Evolutionary conservation across 805 yeast species (phyloP).

Genomic region (Ogataea polymorpha): DNA sequence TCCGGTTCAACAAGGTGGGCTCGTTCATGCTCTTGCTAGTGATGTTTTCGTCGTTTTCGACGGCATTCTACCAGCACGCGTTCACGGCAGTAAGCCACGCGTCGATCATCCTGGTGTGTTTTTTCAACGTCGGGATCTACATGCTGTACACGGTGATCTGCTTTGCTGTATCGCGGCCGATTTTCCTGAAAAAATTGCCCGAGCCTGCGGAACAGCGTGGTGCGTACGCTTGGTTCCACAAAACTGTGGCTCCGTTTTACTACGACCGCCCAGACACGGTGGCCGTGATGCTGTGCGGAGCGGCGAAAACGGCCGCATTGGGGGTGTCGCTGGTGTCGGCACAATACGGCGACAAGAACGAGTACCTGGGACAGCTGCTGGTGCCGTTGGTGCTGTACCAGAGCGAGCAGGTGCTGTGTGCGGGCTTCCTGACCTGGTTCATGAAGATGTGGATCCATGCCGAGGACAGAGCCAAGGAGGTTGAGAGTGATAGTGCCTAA

Average conservation of each 20-base stretch:
- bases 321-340: constrained; percentile 78
- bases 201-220: constrained; percentile 37
- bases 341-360: constrained; percentile 58
- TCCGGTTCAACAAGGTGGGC: constrained; percentile 68
- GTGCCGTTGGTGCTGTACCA: constrained; percentile 86
- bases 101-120: constrained; percentile 72
- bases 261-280: constrained; percentile 71
- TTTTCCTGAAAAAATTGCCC: constrained; percentile 45
- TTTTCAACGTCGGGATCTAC: constrained; percentile 79
- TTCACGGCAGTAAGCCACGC: constrained; percentile 51
- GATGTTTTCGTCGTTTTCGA: constrained; percentile 61
- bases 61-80: constrained; percentile 82
- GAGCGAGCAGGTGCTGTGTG: constrained; percentile 81
- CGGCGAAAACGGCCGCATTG: constrained; percentile 90
- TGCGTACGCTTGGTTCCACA: constrained; percentile 44
- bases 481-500: background rate
- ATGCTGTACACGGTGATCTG: constrained; percentile 70
- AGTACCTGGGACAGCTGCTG: constrained; percentile 64
- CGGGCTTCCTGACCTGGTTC: constrained; percentile 63
- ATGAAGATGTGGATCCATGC: constrained; percentile 67
- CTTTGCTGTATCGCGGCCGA: constrained; percentile 58
- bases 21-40: constrained; percentile 74
- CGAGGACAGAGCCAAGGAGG: constrained; percentile 20
- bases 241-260: constrained; percentile 59
- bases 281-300: constrained; percentile 81